Evolutionary conservation across 1,284 basidiomycete genomes (phyloP), one percentile per base, ranked within the genome.

Genomic region (Malassezia nana): DNA sequence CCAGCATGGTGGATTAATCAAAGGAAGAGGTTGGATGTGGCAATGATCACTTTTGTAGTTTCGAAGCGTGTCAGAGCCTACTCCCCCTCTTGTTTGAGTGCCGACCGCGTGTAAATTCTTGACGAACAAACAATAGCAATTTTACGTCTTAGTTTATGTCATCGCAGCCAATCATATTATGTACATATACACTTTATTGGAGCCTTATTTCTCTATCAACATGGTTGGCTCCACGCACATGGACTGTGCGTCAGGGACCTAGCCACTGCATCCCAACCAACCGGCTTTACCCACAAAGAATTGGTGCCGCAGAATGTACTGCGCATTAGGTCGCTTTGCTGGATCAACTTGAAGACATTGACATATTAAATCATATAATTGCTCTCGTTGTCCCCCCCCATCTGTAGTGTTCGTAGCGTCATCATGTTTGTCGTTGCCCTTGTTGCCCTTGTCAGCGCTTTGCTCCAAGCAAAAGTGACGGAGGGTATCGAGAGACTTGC

Each of bases 331-430:
- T 32, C 71, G 47, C 16, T 43, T 38, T 8, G 55, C 58, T 1
- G 61, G 59, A 7, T 86, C 83, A 13, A 90, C 79, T 63, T 81
- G 81, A 32, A 92, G 78, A 70, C 89, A 92, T 29, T 83, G 83
- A 48, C 81, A 77, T 29, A 90, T 86, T 46, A 92, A 80, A 33
- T 81, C 82, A 32, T 84, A 84, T 6, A 85, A 87, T 66, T 90
- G 87, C 10, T 81, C 82, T 18, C 90, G 78, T 3, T 82, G 79
- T n/a, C 86, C 84, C 22, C 87, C 87, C 2, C 85, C 85, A 66
- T 89, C 86, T 2, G 58, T 48, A 47, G 58, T 56, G 6, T 57
- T 38, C 55, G 29, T 58, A 62, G 30, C 57, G 56, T 55, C 55
- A 20, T 35, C 26, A 4, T 13, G 33, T 7, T 20, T 7, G 13